phyloP scores from a whole-genome alignment of 164 flowering plant species.

The Chloranthus sessilifolius region DNA sequence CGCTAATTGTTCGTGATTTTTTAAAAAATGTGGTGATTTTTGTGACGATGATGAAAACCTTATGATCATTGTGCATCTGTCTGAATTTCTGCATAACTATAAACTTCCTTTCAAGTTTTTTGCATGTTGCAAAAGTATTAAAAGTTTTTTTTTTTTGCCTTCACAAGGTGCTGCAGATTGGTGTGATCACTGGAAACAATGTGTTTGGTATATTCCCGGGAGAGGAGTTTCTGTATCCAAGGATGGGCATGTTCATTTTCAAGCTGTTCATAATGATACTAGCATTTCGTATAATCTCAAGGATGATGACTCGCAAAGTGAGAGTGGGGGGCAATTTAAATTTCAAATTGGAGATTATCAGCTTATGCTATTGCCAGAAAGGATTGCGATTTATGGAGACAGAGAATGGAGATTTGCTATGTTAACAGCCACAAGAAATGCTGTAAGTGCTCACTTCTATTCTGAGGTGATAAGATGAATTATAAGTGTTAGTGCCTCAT shows the following conservation, averaged over 20 bases:
- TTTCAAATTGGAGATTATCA: constrained; percentile 17
- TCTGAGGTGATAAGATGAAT: not conserved
- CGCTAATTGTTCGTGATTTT: no score
- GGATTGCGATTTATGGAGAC: constrained; percentile 82
- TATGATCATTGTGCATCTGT: no score
- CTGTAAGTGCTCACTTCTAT: constrained; percentile 40
- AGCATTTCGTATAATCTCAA: constrained; percentile 53
- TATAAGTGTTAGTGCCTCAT: not conserved
- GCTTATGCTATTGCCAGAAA: constrained; percentile 66
- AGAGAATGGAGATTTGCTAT: constrained; percentile 61
- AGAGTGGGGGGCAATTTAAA: constrained; percentile 12
- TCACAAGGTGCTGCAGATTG: constrained; percentile 50
- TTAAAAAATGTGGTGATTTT: no score
- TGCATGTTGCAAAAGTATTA: no score
- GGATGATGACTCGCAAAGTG: constrained; percentile 14
- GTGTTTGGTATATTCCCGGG: constrained; percentile 80
- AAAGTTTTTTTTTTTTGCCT: no score
- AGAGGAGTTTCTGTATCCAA: constrained; percentile 44
- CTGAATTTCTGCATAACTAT: no score
- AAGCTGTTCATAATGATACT: constrained; percentile 61
- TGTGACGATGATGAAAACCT: no score
- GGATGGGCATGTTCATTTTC: constrained; percentile 52
- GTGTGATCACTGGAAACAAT: constrained; percentile 99
- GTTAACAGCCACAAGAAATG: constrained; percentile 44
- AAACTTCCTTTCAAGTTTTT: no score